Evolutionary conservation across 495 filamentous ascomycete genomes (phyloP).

Genomic region (Penicillium goetzii): DNA sequence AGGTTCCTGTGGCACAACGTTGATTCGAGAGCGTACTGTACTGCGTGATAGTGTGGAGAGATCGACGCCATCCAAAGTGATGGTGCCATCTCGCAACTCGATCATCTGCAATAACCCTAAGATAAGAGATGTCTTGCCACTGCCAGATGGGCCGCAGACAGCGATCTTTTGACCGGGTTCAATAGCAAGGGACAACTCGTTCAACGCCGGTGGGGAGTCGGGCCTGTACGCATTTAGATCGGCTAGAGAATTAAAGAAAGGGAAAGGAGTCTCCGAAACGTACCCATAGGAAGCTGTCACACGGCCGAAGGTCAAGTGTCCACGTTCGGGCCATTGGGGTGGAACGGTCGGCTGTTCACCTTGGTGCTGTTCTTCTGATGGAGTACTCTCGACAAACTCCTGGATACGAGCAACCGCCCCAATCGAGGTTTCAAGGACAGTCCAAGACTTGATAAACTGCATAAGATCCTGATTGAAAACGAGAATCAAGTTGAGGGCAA

Average conservation of each 20-base stretch:
- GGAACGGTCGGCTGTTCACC: neutral
- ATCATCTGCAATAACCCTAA: slow-evolving; percentile 50
- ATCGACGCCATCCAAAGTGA: slow-evolving; percentile 47
- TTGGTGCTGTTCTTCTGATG: slow-evolving; percentile 14
- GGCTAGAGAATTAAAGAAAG: slow-evolving; percentile 4
- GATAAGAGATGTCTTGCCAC: slow-evolving; percentile 48
- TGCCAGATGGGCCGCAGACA: slow-evolving; percentile 42
- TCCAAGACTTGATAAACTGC: slow-evolving; percentile 22
- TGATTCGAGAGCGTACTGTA: slow-evolving; percentile 37
- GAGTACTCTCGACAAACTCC: slow-evolving; percentile 23
- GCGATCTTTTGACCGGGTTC: slow-evolving; percentile 35
- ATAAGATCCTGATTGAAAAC: slow-evolving; percentile 19
- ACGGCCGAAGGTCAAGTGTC: slow-evolving; percentile 16
- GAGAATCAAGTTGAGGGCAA: slow-evolving; percentile 30
- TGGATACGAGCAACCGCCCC: slow-evolving; percentile 32
- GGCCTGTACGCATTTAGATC: neutral
- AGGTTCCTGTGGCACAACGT: slow-evolving; percentile 55
- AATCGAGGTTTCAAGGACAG: slow-evolving; percentile 31
- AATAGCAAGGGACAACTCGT: slow-evolving; percentile 31
- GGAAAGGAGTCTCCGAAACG: neutral
- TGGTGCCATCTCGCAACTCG: slow-evolving; percentile 35
- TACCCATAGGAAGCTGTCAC: slow-evolving; percentile 17
- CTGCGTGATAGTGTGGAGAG: slow-evolving; percentile 39
- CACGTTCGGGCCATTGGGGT: slow-evolving; percentile 6
- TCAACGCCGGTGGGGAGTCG: slow-evolving; percentile 13